Base-by-base conservation (phyloP, 2,329 filamentous ascomycete genomes). In the Ustilaginoidea virens region DNA sequence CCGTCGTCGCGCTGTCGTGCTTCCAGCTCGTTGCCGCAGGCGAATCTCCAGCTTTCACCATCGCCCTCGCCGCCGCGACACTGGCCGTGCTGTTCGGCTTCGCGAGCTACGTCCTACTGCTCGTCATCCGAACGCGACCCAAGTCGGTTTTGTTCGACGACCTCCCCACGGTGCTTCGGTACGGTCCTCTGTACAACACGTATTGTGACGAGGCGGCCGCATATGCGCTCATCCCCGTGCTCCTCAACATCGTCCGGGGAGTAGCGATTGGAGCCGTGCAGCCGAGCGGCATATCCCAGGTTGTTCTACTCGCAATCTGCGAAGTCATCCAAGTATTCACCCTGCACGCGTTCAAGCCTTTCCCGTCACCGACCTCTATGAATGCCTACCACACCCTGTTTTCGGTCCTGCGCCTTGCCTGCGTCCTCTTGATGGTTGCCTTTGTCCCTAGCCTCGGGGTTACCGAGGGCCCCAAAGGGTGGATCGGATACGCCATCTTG, bases 151-250 rank as follows among this genome's bases (percentile, higher is more conserved):
- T 98, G 7, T 98, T 94, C 49, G 90, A 98, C 52, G 85, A 96
- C 45, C 63, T 98, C 27, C 74, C 83, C 5, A 94, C 83, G 0
- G 74, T 96, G 7, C 63, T 98, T 3, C 66, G 83, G 1, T 96
- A 93, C 43, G 90, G 90, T 0, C 83, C 90, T 5, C 61, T 98
- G 6, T 98, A 98, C 55, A 98, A 98, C 55, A 98, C 90, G 0
- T 96, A 92, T 51, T 90, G 81, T 15, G 90, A 98, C 49, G 80
- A 87, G 48, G 83, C 85, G 1, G 82, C 87, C 6, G 75, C 82
- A 0, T 98, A 92, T 51, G 85, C 87, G 5, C 65, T 93, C 23
- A 74, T 94, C 13, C 86, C 87, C 1, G 73, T 93, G 11, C 60
- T 92, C 19, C 62, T 96, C 34, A 92, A 80, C 4, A 74, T 92